Base-by-base conservation (phyloP, 2,329 filamentous ascomycete species). In the Aschersonia sp. region DNA sequence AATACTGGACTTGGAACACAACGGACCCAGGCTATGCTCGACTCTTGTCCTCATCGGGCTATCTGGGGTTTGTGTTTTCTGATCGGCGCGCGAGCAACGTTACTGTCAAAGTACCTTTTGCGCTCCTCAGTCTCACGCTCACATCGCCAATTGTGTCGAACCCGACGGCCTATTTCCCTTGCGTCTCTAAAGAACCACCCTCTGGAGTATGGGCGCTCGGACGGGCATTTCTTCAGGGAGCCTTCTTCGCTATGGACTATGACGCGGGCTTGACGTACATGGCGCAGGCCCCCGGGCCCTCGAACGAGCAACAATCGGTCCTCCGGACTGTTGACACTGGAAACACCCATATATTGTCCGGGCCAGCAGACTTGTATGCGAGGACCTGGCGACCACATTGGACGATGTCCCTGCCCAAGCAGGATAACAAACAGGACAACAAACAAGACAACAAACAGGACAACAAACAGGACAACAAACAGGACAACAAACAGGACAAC, bases 401-500 rank as follows among this genome's bases (percentile, higher is more conserved):
- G 42, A 42, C 40, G 5, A 22, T 22, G 40, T 58, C 58, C 2
- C 51, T 56, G 7, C 60, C 69, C 33, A 59, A 60, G 31, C 35
- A 39, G 35, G 12, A 52, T 62, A 50, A 64, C 61, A 49, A 63
- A 67, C 49, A 55, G 56, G 42, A 69, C 61, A 50, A 64, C 61
- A 49, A 63, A 67, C 49, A 55, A 56, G 42, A 69, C 68, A 56
- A 8, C n/a, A n/a, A n/a, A n/a, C n/a, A n/a, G n/a, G n/a, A n/a
- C 61, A 50, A 64, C 61, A 49, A 63, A 67, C 49, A 55, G 56
- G 42, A 69, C 68, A 56, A 8, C 61, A 49, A 63, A 67, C 49
- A 55, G 56, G 42, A 69, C 68, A 56, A 8, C 33, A 59, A 60
- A 30, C 35, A 39, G 35, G 12, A 52, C 61, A 50, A 64, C 61